Conservation (phyloP, 345 rosid genomes). For the Eucalyptus leucophloia region DNA sequence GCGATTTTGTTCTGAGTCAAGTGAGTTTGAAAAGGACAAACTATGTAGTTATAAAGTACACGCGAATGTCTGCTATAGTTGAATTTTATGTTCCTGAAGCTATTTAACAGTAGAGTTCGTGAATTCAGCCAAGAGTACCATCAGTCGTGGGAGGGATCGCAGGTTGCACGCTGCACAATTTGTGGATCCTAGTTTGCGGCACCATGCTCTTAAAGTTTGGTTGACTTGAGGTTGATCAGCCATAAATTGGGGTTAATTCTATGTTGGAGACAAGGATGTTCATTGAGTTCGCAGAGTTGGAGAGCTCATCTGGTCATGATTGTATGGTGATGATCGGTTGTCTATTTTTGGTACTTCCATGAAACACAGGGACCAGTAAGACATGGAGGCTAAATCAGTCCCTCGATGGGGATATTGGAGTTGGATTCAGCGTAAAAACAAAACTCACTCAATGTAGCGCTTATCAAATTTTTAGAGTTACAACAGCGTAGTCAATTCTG, state of each 20-base stretch:
- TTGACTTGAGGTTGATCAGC: not conserved
- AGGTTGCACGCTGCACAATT: not conserved
- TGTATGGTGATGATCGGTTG: not conserved
- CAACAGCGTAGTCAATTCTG: not conserved
- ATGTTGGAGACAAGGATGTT: not conserved
- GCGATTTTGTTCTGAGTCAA: not conserved
- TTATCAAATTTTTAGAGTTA: not conserved
- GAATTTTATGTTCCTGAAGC: not conserved
- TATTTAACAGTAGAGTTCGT: not conserved
- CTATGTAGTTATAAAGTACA: not conserved
- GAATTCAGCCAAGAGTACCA: not conserved
- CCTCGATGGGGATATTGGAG: not conserved
- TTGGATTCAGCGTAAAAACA: not conserved
- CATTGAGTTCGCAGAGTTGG: not conserved
- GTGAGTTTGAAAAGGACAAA: not conserved
- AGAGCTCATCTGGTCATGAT: not conserved
- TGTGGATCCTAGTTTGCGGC: not conserved
- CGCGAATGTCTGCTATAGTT: not conserved
- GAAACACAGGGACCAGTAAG: not conserved
- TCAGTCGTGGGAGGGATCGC: not conserved
- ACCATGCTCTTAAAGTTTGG: not conserved
- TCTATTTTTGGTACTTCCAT: not conserved
- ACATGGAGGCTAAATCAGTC: not conserved
- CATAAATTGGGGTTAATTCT: not conserved
- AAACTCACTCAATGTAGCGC: not conserved